Evolutionary conservation across 495 filamentous ascomycete species (phyloP).

Genomic region (Aspergillus ostianus): DNA sequence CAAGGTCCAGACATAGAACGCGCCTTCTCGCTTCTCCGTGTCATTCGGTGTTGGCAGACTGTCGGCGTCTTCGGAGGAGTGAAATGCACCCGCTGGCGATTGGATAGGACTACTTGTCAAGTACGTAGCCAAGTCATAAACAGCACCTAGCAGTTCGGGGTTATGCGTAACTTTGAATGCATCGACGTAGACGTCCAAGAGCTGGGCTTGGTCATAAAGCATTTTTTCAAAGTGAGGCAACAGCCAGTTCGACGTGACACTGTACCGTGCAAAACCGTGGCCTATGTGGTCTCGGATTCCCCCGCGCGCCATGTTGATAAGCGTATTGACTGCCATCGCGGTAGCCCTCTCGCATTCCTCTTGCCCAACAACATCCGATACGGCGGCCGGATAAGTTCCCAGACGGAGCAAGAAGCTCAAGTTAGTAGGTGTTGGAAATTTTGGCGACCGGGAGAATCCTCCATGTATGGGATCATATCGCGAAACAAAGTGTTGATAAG

Average conservation of each 20-base stretch:
- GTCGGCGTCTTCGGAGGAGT: conserved; percentile 89
- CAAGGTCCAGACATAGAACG: conserved; percentile 92
- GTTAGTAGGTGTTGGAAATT: conserved; percentile 89
- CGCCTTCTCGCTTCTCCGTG: conserved; percentile 85
- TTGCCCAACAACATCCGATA: conserved; percentile 82
- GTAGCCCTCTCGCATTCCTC: conserved; percentile 72
- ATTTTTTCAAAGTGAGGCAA: conserved; percentile 98
- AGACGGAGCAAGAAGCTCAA: conserved; percentile 80
- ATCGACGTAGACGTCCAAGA: conserved; percentile 84
- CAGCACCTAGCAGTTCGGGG: conserved; percentile 71
- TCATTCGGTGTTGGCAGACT: conserved; percentile 75
- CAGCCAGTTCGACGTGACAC: conserved; percentile 86
- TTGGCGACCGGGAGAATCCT: conserved; percentile 74
- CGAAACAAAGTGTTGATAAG: conserved; percentile 71
- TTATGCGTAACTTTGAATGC: conserved; percentile 74
- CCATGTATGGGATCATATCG: conserved; percentile 77
- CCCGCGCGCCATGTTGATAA: conserved; percentile 78
- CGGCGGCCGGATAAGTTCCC: conserved; percentile 65
- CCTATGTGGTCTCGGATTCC: conserved; percentile 93
- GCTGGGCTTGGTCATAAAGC: conserved; percentile 90
- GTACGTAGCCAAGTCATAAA: conserved; percentile 82
- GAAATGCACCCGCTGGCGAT: conserved; percentile 71
- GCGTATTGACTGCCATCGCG: conserved; percentile 77
- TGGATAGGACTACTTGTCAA: conserved; percentile 65
- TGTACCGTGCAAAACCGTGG: conserved; percentile 86